Evolutionary conservation across 441 rosid genomes (phyloP).

Genomic region (Manihot esculenta): DNA sequence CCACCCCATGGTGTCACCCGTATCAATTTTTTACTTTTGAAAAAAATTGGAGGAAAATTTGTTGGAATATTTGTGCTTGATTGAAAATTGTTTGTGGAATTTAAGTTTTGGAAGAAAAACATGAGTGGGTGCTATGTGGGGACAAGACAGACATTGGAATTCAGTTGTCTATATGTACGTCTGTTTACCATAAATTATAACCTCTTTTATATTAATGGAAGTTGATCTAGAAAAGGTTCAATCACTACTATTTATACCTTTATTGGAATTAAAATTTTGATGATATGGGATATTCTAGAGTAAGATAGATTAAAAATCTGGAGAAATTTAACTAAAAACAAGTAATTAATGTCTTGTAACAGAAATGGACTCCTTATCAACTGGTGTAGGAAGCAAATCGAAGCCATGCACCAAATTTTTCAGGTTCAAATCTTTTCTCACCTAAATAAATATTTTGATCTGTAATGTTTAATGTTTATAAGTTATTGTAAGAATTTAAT

Average conservation of each 20-base stretch:
- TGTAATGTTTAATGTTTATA: slow-evolving; percentile 17
- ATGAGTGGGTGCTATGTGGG: background rate
- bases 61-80: too few species aligned
- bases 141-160: background rate
- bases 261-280: slow-evolving; percentile 8
- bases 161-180: background rate
- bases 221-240: background rate
- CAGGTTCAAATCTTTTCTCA: slow-evolving; percentile 56
- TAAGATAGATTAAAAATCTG: slow-evolving; percentile 29
- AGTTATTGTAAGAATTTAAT: slow-evolving; percentile 29
- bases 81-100: background rate
- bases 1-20: background rate
- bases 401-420: slow-evolving; percentile 76
- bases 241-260: background rate
- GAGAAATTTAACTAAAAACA: slow-evolving; percentile 50
- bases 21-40: background rate
- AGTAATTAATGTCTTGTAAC: slow-evolving; percentile 73
- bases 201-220: background rate
- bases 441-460: slow-evolving; percentile 32
- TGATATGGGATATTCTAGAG: slow-evolving; percentile 17
- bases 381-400: slow-evolving; percentile 72
- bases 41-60: background rate
- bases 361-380: slow-evolving; percentile 59
- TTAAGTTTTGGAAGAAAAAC: background rate
- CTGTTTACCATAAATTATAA: background rate